Evolutionary conservation across 306 rosid species (phyloP).

Genomic region (Gastrolobium villosum): DNA sequence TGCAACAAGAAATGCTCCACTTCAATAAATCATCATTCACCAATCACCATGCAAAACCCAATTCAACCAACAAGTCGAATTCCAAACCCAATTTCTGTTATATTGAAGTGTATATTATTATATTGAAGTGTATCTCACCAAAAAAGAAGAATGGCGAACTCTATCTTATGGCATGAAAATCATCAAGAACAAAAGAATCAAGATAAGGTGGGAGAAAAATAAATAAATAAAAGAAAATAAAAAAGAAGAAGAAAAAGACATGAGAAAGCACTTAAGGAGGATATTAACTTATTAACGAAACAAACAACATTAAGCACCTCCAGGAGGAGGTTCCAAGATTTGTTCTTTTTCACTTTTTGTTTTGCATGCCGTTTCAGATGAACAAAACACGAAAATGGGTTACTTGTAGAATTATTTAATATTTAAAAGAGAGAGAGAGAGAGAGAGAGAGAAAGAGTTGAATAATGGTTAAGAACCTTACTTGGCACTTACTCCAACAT

Average conservation of each 20-base stretch:
- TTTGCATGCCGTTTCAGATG: conserved; percentile 43
- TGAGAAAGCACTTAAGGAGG: not conserved
- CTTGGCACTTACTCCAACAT: conserved; percentile 5
- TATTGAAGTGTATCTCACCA: too few species aligned
- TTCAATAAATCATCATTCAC: conserved; percentile 14
- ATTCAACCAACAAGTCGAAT: conserved; percentile 14
- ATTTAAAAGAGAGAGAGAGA: not conserved
- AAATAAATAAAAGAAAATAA: not conserved
- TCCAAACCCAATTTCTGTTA: too few species aligned
- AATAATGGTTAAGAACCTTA: not conserved
- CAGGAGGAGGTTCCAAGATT: conserved; percentile 21
- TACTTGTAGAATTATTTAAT: conserved; percentile 9
- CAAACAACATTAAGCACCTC: conserved; percentile 6
- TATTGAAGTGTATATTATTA: too few species aligned
- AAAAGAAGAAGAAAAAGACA: not conserved
- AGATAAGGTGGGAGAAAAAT: not conserved
- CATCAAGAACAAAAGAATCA: conserved; percentile 2
- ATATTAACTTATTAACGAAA: conserved; percentile 13
- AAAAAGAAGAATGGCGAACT: too few species aligned
- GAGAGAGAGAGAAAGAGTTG: not conserved
- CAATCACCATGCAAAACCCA: conserved; percentile 36
- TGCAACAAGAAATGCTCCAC: conserved; percentile 42
- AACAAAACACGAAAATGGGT: conserved; percentile 18
- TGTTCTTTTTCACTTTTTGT: conserved; percentile 28
- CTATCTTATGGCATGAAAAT: conserved; percentile 1